A percentile compares a stretch with the other conserved stretches of the same genome.
Evolutionary conservation across 371 early-diverging fungal species (phyloP).

Genomic region (Rhizoclosmatium hyalinum): DNA sequence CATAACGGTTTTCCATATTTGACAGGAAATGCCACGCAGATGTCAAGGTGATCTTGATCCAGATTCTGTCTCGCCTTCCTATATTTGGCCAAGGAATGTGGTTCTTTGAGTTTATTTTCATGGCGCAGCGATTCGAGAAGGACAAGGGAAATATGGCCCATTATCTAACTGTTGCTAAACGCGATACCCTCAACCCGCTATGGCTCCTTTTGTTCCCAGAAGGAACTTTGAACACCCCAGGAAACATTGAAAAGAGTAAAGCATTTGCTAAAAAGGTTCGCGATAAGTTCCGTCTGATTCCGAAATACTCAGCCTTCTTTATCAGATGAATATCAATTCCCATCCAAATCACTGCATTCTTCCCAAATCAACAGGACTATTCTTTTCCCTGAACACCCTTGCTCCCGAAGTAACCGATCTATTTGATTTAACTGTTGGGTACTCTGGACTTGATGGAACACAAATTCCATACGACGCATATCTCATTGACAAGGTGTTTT

Average conservation of each 20-base stretch:
- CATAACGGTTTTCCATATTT: not conserved
- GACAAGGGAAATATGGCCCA: conserved; percentile 62
- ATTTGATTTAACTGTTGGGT: conserved; percentile 86
- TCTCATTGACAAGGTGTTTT: conserved; percentile 75
- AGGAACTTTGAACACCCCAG: conserved; percentile 73
- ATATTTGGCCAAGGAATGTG: conserved; percentile 42
- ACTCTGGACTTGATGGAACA: conserved; percentile 76
- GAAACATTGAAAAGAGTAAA: conserved; percentile 32
- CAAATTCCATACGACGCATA: conserved; percentile 82
- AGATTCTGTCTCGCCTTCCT: conserved; percentile 40
- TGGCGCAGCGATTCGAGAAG: conserved; percentile 77
- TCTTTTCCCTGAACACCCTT: conserved; percentile 67
- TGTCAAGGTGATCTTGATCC: conserved; percentile 46
- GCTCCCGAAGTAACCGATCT: conserved; percentile 46
- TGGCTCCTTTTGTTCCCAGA: conserved; percentile 94
- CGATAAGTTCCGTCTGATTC: not conserved
- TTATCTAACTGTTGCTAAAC: conserved; percentile 27
- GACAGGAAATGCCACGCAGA: conserved; percentile 37
- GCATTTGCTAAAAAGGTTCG: conserved; percentile 44
- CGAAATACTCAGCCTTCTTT: not conserved
- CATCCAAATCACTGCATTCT: conserved; percentile 36
- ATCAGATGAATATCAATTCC: conserved; percentile 21
- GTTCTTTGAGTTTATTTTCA: conserved; percentile 74
- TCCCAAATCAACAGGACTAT: conserved; percentile 59
- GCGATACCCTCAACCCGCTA: conserved; percentile 60